Base-by-base conservation (phyloP, 2,329 filamentous ascomycete genomes). In the Calonectria pteridis region DNA sequence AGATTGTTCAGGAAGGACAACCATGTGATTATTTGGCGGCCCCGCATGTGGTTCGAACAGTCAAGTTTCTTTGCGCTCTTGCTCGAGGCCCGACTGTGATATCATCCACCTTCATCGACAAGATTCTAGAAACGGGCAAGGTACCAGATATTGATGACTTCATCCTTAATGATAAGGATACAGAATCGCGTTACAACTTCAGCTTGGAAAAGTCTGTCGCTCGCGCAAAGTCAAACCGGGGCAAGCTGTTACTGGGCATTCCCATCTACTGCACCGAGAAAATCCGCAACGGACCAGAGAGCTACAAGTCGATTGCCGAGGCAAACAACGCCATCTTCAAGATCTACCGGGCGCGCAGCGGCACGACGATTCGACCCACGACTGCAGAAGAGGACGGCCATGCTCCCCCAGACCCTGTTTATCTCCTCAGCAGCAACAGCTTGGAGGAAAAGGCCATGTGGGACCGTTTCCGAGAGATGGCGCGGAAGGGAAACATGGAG, bases 61-160 rank as follows among this genome's bases (percentile, higher is more conserved):
- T 95, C 82, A 99, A 99, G 82, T 99, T 99, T 82, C 92, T 98
- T 64, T 94, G 93, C 74, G 95, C 95, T 16, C 87, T 99, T 33
- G 95, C 97, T 23, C 92, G 92, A 73, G 95, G 94, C 0, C 95
- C 95, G 0, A 89, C 91, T 1, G 91, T 98, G 53, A 90, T 98
- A 68, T 92, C 92, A 58, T 94, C 93, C 0, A 89, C 91, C 11
- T 99, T 95, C 83, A 91, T 99, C 71, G 94, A 96, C 70, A 88
- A 91, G 29, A 95, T 94, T 59, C 88, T 98, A 14, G 91, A 94
- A 58, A 88, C 91, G 37, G 91, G 93, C 75, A 88, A 92, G 79
- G 82, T 94, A 11, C 91, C 93, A 0, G 86, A 92, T 28, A 87
- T 93, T 0, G 86, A 92, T 0, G 88, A 94, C 13, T 96, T 93